Base-by-base conservation (phyloP, 2,329 filamentous ascomycete genomes). In the Mollisia scopiformis region DNA sequence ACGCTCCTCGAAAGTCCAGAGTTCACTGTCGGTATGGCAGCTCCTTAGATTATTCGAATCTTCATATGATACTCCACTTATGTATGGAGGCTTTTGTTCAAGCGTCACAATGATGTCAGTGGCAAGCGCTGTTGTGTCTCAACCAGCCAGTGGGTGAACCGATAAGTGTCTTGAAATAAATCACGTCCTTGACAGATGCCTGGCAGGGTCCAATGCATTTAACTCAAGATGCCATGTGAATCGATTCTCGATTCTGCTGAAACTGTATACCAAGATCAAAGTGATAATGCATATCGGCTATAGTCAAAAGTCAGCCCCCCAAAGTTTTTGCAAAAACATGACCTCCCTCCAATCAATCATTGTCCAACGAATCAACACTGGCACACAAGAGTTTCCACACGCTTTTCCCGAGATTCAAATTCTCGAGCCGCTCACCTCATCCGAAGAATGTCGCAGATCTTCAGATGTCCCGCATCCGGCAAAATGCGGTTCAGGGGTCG, bases 401-500 rank as follows among this genome's bases (percentile, higher is more conserved):
- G 21, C 21, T 25, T 14, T 14, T 47, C 14, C 56, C 37, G 56
- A 53, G 25, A 39, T 52, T 10, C 30, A 25, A 53, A 58, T 8
- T 46, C 49, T 58, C 35, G 56, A 58, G 56, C 56, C 56, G 56
- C 30, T 58, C 56, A 37, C 19, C 46, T 46, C 19, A 53, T 46
- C 33, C 43, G 28, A 27, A 19, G 27, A 19, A 21, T 54, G 57
- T 33, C 41, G 52, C 39, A 31, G 28, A 30, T 41, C 19, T 28
- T 41, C n/a, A 23, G 49, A 14, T 55, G 51, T 43, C 39, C 19
- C 39, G 53, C 21, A 43, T 35, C n/a, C 49, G 56, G 56, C 49
- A 58, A 58, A 58, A 58, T 58, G 49, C 37, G 30, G n/a, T 27
- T 56, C 46, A 56, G 43, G 25, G 27, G 58, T 19, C 52, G 58